phyloP scores from a whole-genome alignment of 257 asterid genomes.

The Ilex asprella region DNA sequence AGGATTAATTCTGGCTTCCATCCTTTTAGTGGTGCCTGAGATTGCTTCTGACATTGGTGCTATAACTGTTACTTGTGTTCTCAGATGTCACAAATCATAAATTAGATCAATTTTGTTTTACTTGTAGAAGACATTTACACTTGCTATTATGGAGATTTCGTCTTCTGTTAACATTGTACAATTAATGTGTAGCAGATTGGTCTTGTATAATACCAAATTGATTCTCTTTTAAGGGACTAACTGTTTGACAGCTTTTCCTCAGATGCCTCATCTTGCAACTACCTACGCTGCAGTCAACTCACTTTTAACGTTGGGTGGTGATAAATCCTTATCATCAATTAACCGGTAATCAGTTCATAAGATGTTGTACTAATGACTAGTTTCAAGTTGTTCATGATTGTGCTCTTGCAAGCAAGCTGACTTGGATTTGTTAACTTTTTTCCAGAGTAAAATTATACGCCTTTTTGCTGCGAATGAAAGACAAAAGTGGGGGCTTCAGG shows the following conservation, averaged over 20 bases:
- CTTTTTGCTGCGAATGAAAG: conserved; percentile 81
- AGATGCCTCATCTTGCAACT: conserved; percentile 99
- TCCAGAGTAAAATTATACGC: conserved; percentile 48
- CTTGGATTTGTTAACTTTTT: conserved; percentile 7
- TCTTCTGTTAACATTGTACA: no score
- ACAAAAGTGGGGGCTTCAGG: conserved; percentile 94
- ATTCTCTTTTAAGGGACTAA: background rate
- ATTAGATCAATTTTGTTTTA: no score
- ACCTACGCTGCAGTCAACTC: conserved; percentile 89
- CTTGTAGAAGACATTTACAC: no score
- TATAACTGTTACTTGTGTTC: no score
- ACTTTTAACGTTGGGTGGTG: conserved; percentile 74
- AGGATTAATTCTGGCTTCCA: no score
- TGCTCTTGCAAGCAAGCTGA: conserved; percentile 7
- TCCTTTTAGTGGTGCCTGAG: no score
- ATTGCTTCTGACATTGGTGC: no score
- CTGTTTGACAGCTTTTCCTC: conserved; percentile 9
- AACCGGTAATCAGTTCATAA: conserved; percentile 44
- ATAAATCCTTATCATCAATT: conserved; percentile 64
- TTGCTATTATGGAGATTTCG: no score
- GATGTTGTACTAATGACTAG: conserved; percentile 1
- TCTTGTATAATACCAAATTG: no score
- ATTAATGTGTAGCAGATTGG: no score
- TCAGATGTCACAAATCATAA: no score
- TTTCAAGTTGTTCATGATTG: background rate